Conservation (phyloP, 305 asterid genomes). For the Fraxinus latifolia region DNA sequence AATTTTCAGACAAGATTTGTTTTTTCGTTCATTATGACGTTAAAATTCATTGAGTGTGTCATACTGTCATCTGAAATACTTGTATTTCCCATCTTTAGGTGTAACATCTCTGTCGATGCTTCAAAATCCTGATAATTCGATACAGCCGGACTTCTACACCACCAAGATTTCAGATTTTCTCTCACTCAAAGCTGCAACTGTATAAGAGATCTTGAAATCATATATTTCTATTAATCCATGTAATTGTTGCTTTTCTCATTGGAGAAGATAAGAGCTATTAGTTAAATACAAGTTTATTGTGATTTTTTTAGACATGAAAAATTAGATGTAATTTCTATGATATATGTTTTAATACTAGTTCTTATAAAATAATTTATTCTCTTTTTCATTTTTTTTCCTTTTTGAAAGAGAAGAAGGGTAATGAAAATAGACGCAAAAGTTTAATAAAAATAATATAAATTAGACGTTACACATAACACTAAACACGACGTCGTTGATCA, state of each 20-base stretch:
- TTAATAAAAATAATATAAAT: not conserved
- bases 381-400: too few relatives aligned
- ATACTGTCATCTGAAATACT: not conserved
- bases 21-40: not conserved
- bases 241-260: not conserved
- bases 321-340: not conserved
- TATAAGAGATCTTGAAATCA: slow-evolving; percentile 20
- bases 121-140: slow-evolving; percentile 63
- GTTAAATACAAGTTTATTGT: not conserved
- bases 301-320: not conserved
- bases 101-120: slow-evolving; percentile 71
- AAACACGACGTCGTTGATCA: not conserved
- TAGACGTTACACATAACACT: not conserved
- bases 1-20: not conserved
- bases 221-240: not conserved
- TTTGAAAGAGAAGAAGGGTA: not conserved
- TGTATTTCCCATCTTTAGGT: slow-evolving; percentile 33
- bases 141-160: slow-evolving; percentile 85
- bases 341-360: not conserved
- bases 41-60: not conserved
- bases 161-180: slow-evolving; percentile 75
- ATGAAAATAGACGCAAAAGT: not conserved
- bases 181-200: slow-evolving; percentile 72
- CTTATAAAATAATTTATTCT: not conserved
- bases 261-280: not conserved